Evolutionary conservation across 2,329 filamentous ascomycete genomes (phyloP).

Genomic region (Epichloe glyceriae): DNA sequence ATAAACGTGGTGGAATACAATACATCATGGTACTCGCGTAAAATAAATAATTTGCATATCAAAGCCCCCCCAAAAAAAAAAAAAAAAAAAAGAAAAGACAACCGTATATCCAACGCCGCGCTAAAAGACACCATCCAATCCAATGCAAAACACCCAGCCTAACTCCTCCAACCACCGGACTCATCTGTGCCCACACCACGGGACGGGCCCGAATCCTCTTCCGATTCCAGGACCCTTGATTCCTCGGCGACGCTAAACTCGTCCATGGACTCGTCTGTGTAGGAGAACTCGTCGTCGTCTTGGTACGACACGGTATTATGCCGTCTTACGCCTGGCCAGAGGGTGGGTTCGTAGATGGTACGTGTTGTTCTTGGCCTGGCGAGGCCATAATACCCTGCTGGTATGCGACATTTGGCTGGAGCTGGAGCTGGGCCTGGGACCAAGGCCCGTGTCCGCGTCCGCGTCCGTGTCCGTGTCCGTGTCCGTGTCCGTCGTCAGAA

Average conservation of each 20-base stretch:
- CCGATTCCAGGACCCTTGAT: neutral
- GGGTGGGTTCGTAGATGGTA: conserved; percentile 24
- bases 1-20: too few species aligned
- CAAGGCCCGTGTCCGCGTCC: too few species aligned
- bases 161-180: neutral
- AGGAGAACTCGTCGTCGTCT: conserved; percentile 21
- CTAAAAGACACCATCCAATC: neutral
- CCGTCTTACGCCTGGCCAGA: conserved; percentile 29
- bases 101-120: neutral
- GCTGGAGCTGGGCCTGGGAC: too few species aligned
- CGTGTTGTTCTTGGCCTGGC: conserved; percentile 13
- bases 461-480: too few species aligned
- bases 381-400: neutral
- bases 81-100: neutral
- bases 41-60: too few species aligned
- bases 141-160: neutral
- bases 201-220: neutral
- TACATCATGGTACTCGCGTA: too few species aligned
- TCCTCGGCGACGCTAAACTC: conserved; percentile 9
- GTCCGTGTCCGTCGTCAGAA: conserved; percentile 3
- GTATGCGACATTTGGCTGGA: too few species aligned
- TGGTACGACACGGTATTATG: conserved; percentile 18
- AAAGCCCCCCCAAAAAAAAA: neutral
- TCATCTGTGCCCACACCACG: neutral
- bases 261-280: conserved; percentile 9